Evolutionary conservation across 345 rosid species (phyloP).

Genomic region (Psidium friedrichsthalianum): DNA sequence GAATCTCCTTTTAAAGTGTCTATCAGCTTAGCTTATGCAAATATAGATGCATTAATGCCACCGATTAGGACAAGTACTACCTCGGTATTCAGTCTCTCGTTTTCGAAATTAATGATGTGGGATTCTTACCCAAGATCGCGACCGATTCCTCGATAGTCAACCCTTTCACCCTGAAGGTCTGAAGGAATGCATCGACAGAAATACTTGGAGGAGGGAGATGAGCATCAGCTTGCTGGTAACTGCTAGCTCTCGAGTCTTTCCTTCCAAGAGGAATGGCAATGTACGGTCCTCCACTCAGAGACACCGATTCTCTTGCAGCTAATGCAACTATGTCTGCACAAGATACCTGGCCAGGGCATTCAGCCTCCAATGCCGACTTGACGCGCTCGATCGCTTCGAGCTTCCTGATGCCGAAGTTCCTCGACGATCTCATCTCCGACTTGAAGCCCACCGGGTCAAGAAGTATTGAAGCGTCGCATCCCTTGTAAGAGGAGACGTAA

Average conservation of each 20-base stretch:
- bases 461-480: conserved; percentile 30
- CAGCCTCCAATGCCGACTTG: conserved; percentile 4
- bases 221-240: conserved; percentile 7
- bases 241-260: conserved; percentile 17
- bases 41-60: neutral
- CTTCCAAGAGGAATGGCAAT: conserved; percentile 25
- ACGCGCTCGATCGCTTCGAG: conserved; percentile 9
- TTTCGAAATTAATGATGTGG: neutral
- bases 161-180: conserved; percentile 13
- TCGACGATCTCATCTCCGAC: conserved; percentile 8
- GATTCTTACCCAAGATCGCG: conserved; percentile 15
- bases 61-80: neutral
- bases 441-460: conserved; percentile 1
- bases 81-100: neutral
- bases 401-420: conserved; percentile 21
- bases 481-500: neutral
- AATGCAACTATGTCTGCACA: conserved; percentile 31
- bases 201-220: conserved; percentile 13
- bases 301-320: conserved; percentile 22
- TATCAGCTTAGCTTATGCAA: neutral
- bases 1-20: neutral
- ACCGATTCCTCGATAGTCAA: conserved; percentile 19
- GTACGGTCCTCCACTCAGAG: conserved; percentile 21
- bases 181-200: conserved; percentile 14
- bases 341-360: conserved; percentile 19